phyloP scores from a whole-genome alignment of 2,329 filamentous ascomycete species.

The Aspergillus bombycis region DNA sequence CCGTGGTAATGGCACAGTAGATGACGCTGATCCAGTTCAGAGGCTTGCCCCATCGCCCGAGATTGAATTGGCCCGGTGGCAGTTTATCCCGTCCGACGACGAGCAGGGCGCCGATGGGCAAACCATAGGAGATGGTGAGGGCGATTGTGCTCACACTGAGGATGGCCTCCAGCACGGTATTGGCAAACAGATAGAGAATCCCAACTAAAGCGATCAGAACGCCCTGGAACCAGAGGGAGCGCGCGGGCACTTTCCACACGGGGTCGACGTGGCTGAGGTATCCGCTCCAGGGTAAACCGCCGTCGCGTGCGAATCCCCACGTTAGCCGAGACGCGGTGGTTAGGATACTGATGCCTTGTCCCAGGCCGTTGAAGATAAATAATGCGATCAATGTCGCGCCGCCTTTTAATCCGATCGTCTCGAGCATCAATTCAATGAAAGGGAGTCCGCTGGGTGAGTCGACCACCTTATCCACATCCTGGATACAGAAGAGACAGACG shows the following conservation, averaged over 20 bases:
- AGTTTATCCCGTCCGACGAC: constrained; percentile 57
- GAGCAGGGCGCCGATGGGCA: constrained; percentile 56
- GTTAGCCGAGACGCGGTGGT: constrained; percentile 57
- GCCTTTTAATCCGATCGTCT: constrained; percentile 45
- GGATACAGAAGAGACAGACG: constrained; percentile 56
- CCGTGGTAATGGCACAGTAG: constrained; percentile 56
- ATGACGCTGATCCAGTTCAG: constrained; percentile 55
- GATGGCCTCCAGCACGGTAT: constrained; percentile 57
- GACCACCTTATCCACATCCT: constrained; percentile 48
- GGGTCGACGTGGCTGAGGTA: constrained; percentile 52
- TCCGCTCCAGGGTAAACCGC: constrained; percentile 49
- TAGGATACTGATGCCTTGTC: constrained; percentile 56
- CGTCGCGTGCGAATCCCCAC: constrained; percentile 60
- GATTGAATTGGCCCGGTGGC: constrained; percentile 48
- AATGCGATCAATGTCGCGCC: constrained; percentile 55
- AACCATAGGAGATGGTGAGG: constrained; percentile 55
- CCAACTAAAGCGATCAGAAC: constrained; percentile 53
- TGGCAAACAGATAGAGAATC: constrained; percentile 59
- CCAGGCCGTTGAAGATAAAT: constrained; percentile 60
- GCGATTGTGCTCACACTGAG: constrained; percentile 61
- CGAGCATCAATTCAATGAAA: constrained; percentile 54
- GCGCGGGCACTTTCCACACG: constrained; percentile 56
- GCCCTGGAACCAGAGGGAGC: constrained; percentile 58
- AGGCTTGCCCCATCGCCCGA: constrained; percentile 48
- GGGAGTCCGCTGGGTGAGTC: constrained; percentile 46